These are phyloP conservation scores for Laburnicola sp. DNA, from an alignment of 2,329 filamentous ascomycete species.

Conservation along the genomic window DNA sequence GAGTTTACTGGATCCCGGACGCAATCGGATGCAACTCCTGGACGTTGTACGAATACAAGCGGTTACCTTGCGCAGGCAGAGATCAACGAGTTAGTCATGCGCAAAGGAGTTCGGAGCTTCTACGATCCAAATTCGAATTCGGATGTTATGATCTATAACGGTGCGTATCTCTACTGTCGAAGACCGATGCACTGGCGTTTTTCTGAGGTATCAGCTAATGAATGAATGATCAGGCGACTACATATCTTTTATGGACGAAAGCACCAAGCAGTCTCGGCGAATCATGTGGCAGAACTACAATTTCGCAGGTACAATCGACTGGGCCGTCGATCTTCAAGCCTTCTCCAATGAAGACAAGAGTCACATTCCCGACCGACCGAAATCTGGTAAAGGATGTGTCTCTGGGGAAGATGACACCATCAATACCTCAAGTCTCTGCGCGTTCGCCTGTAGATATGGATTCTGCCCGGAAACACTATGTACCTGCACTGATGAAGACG, in stretches of 20 bases:
- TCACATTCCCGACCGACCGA: not conserved
- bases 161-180: not conserved
- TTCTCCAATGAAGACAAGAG: not conserved
- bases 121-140: not conserved
- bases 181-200: too few species aligned
- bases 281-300: not conserved
- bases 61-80: slow-evolving; percentile 47
- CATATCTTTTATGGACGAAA: not conserved
- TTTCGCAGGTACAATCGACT: slow-evolving; percentile 3
- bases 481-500: not conserved
- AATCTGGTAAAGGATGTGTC: slow-evolving; percentile 3
- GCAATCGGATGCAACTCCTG: slow-evolving; percentile 36
- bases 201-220: too few species aligned
- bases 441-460: slow-evolving; percentile 5
- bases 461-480: slow-evolving; percentile 10
- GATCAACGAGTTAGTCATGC: slow-evolving; percentile 33
- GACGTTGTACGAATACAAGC: slow-evolving; percentile 44
- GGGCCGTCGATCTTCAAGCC: not conserved
- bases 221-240: not conserved
- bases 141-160: not conserved
- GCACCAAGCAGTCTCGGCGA: not conserved
- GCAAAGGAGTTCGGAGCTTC: slow-evolving; percentile 1
- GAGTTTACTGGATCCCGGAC: slow-evolving; percentile 33
- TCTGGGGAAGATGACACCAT: slow-evolving; percentile 2
- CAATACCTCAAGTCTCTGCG: slow-evolving; percentile 6